Conservation (phyloP, 176 grass and related monocot genomes). For the Otatea glauca region DNA sequence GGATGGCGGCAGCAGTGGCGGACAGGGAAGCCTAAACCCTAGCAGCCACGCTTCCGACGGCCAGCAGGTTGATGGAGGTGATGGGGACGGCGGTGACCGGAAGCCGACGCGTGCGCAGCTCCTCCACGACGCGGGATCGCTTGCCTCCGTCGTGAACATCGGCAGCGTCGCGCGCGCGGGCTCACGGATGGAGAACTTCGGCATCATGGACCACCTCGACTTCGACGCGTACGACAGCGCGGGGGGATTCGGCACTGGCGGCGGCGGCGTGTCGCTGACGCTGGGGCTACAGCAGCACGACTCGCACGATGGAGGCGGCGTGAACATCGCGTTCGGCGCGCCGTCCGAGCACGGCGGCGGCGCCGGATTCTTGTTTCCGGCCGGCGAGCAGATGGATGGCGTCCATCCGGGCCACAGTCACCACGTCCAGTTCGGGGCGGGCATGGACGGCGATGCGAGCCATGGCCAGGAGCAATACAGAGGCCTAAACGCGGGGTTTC, state of each 20-base stretch:
- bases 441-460: slow-evolving; percentile 42
- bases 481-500: slow-evolving; percentile 44
- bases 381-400: slow-evolving; percentile 49
- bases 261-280: slow-evolving; percentile 70
- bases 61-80: not conserved
- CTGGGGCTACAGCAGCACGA: slow-evolving; percentile 85
- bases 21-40: slow-evolving; percentile 37
- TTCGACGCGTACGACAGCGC: slow-evolving; percentile 55
- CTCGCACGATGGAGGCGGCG: slow-evolving; percentile 39
- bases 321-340: slow-evolving; percentile 68
- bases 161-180: slow-evolving; percentile 7
- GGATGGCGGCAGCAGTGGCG: slow-evolving; percentile 9
- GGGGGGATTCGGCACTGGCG: slow-evolving; percentile 16
- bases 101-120: slow-evolving; percentile 80
- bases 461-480: slow-evolving; percentile 51
- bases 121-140: slow-evolving; percentile 62
- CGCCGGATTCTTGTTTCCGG: slow-evolving; percentile 45
- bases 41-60: slow-evolving; percentile 36
- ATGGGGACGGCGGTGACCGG: slow-evolving; percentile 41
- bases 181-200: slow-evolving; percentile 47
- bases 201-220: slow-evolving; percentile 56
- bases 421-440: slow-evolving; percentile 40
- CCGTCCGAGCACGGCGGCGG: slow-evolving; percentile 28
- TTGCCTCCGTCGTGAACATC: slow-evolving; percentile 77
- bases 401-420: slow-evolving; percentile 42